phyloP scores from a whole-genome alignment of 2,329 filamentous ascomycete genomes.

The Sphaerulina musiva region DNA sequence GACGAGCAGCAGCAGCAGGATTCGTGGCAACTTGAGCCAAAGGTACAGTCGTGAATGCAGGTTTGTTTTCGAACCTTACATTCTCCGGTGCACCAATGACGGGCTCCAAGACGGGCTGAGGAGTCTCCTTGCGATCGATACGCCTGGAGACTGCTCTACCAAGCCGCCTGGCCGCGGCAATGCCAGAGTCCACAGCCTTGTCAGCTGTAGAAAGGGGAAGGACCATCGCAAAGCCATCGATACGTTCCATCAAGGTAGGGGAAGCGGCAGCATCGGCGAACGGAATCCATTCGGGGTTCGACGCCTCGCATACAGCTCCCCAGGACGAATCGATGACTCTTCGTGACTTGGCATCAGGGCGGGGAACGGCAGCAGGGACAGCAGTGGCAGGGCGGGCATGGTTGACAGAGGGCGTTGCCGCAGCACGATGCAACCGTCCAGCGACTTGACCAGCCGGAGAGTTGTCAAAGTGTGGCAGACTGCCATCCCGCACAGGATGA shows the following conservation, averaged over 20 bases:
- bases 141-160: conserved; percentile 1
- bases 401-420: not conserved
- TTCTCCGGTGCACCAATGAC: not conserved
- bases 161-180: not conserved
- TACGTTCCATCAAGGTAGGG: not conserved
- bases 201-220: not conserved
- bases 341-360: too few relatives aligned
- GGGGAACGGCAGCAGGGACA: not conserved
- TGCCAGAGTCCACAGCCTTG: not conserved
- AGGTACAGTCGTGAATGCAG: not conserved
- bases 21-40: not conserved
- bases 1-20: not conserved
- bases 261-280: not conserved
- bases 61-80: not conserved
- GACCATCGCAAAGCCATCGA: not conserved
- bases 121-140: not conserved
- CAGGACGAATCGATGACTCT: too few relatives aligned
- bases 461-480: not conserved
- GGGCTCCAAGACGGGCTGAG: not conserved
- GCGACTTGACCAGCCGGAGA: not conserved
- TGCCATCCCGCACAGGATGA: not conserved
- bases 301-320: too few relatives aligned
- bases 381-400: not conserved
- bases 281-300: too few relatives aligned
- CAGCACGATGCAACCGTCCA: not conserved